phyloP scores from a whole-genome alignment of 2,329 filamentous ascomycete species.

The Graphilbum ipis-grandicollis region DNA sequence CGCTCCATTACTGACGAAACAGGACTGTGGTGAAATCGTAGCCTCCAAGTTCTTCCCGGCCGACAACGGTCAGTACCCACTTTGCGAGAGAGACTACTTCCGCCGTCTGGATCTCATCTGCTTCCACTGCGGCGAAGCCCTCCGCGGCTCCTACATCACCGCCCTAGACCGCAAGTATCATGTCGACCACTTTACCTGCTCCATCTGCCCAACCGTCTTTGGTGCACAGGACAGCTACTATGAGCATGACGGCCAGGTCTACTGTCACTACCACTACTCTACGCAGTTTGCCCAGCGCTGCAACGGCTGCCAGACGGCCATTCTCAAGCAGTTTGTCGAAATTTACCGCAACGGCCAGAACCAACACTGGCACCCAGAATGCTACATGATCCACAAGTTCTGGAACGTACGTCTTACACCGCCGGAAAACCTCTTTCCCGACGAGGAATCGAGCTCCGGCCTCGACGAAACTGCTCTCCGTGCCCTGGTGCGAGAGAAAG shows the following conservation, averaged over 20 bases:
- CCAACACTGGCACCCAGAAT: slow-evolving; percentile 98
- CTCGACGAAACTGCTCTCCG: slow-evolving; percentile 43
- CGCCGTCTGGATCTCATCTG: slow-evolving; percentile 79
- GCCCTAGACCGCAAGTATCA: slow-evolving; percentile 96
- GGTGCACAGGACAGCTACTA: slow-evolving; percentile 98
- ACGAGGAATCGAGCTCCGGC: slow-evolving; percentile 11
- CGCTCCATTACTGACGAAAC: not conserved
- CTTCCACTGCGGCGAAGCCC: slow-evolving; percentile 76
- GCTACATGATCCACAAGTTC: slow-evolving; percentile 99
- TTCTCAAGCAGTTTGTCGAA: slow-evolving; percentile 97
- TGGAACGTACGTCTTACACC: slow-evolving; percentile 86
- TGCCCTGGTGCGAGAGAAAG: slow-evolving; percentile 61
- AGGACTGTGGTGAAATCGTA: slow-evolving; percentile 96
- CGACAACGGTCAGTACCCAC: slow-evolving; percentile 81
- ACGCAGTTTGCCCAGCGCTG: slow-evolving; percentile 93
- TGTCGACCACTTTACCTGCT: slow-evolving; percentile 98
- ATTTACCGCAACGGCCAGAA: slow-evolving; percentile 97
- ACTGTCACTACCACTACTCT: slow-evolving; percentile 97
- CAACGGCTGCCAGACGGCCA: slow-evolving; percentile 92
- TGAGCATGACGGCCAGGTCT: slow-evolving; percentile 89
- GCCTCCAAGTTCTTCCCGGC: slow-evolving; percentile 98
- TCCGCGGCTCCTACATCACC: slow-evolving; percentile 95
- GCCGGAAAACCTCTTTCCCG: slow-evolving; percentile 32
- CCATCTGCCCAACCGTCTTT: slow-evolving; percentile 92
- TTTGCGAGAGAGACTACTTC: slow-evolving; percentile 98